A percentile compares a stretch with the other conserved stretches of the same genome.
phyloP scores from a whole-genome alignment of 306 rosid genomes.

The Pterocarpus macrocarpus region DNA sequence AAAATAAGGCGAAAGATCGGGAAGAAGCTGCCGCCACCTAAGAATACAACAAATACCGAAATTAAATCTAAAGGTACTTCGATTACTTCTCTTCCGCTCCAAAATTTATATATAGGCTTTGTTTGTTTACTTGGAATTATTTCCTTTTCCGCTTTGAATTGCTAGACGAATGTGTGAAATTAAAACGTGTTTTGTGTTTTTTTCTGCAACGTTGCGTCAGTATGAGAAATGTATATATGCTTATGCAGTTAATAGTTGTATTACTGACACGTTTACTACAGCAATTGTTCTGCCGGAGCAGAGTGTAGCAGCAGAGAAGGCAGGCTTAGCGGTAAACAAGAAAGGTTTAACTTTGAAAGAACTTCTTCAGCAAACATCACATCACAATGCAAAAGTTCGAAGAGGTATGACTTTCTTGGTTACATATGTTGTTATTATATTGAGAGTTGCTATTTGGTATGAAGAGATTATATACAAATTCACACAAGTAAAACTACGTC shows the following conservation, averaged over 20 bases:
- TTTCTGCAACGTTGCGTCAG: not conserved
- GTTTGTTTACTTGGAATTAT: not conserved
- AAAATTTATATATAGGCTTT: not conserved
- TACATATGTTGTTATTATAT: not conserved
- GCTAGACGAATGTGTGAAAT: not conserved
- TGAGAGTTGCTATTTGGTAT: no score
- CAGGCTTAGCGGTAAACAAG: constrained; percentile 86
- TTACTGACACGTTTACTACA: constrained; percentile 50
- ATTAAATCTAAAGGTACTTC: constrained; percentile 80
- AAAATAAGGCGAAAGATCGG: constrained; percentile 90
- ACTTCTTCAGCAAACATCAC: constrained; percentile 92
- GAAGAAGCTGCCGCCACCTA: constrained; percentile 84
- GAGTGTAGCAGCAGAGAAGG: constrained; percentile 86
- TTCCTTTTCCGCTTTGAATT: not conserved
- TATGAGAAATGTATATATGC: not conserved
- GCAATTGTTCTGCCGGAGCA: constrained; percentile 92
- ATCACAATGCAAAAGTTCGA: constrained; percentile 83
- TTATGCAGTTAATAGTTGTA: not conserved
- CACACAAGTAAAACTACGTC: no score
- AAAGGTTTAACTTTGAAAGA: constrained; percentile 93
- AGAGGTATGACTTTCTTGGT: constrained; percentile 67
- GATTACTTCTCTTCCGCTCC: not conserved
- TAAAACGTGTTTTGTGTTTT: not conserved
- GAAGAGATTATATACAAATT: no score
- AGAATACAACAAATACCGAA: constrained; percentile 84